Conservation (phyloP, 495 filamentous ascomycete genomes). For the Penicillium subrubescens region DNA sequence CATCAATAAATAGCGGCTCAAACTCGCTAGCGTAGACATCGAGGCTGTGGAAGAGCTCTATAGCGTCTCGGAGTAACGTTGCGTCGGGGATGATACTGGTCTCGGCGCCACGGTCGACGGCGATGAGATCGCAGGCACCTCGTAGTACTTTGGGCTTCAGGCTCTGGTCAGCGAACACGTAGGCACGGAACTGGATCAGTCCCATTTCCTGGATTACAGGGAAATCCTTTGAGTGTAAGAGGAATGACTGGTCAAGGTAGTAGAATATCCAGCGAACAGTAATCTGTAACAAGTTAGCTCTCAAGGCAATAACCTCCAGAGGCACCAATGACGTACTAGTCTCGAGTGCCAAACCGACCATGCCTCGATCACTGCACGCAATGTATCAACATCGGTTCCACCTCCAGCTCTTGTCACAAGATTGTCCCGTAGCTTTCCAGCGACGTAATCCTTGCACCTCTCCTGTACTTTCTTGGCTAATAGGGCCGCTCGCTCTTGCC, state of each 20-base stretch:
- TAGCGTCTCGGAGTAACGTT: constrained; percentile 64
- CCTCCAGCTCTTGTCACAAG: constrained; percentile 52
- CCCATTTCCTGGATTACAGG: constrained; percentile 62
- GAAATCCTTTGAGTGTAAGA: constrained; percentile 64
- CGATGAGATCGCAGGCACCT: constrained; percentile 76
- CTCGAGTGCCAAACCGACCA: constrained; percentile 83
- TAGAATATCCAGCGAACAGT: constrained; percentile 85
- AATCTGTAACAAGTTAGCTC: constrained; percentile 48
- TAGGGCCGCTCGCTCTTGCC: constrained; percentile 66
- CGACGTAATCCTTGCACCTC: constrained; percentile 65
- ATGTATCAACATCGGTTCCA: constrained; percentile 60
- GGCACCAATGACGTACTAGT: constrained; percentile 54
- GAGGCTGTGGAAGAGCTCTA: constrained; percentile 80
- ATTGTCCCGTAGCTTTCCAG: constrained; percentile 53
- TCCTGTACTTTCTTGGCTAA: constrained; percentile 63
- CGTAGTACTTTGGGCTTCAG: constrained; percentile 59
- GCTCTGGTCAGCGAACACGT: constrained; percentile 55
- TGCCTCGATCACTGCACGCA: constrained; percentile 63
- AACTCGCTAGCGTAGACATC: constrained; percentile 77
- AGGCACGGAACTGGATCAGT: constrained; percentile 56
- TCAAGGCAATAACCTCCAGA: constrained; percentile 3
- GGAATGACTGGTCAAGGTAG: constrained; percentile 87
- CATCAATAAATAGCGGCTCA: constrained; percentile 69
- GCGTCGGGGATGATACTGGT: constrained; percentile 43
- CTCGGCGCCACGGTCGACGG: constrained; percentile 64